Evolutionary conservation across 2,329 filamentous ascomycete species (phyloP).

Genomic region (Neopestalotiopsis sp.): DNA sequence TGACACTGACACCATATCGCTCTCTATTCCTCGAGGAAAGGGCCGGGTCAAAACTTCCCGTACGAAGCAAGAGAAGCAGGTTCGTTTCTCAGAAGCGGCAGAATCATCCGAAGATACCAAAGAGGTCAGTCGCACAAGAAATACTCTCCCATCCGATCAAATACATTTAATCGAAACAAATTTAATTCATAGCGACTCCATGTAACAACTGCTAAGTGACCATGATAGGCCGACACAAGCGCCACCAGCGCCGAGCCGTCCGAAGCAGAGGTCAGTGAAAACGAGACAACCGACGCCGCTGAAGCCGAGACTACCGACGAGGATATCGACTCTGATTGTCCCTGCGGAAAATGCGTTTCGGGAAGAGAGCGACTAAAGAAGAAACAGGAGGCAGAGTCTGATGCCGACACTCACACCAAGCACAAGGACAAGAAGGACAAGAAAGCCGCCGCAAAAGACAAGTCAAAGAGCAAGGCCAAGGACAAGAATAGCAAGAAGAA

Average conservation of each 20-base stretch:
- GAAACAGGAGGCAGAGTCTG: slow-evolving; percentile 18
- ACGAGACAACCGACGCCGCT: slow-evolving; percentile 24
- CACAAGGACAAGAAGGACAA: slow-evolving; percentile 29
- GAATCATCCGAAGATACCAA: slow-evolving; percentile 29
- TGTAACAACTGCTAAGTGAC: slow-evolving; percentile 18
- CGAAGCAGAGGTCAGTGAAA: slow-evolving; percentile 24
- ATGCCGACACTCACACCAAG: slow-evolving; percentile 17
- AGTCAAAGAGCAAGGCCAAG: slow-evolving; percentile 26
- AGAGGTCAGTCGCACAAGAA: slow-evolving; percentile 11
- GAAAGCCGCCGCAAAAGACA: slow-evolving; percentile 13
- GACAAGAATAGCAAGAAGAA: slow-evolving; percentile 19
- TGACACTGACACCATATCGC: slow-evolving; percentile 52
- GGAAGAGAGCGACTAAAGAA: slow-evolving; percentile 33
- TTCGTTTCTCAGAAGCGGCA: slow-evolving; percentile 27
- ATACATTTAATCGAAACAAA: neutral
- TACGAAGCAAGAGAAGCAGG: slow-evolving; percentile 21
- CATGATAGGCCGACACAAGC: slow-evolving; percentile 41
- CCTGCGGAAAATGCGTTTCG: slow-evolving; percentile 38
- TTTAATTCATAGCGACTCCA: neutral
- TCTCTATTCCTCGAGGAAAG: slow-evolving; percentile 52
- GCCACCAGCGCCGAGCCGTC: slow-evolving; percentile 24
- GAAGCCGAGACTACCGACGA: slow-evolving; percentile 27
- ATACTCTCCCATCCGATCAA: neutral
- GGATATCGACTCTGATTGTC: slow-evolving; percentile 43
- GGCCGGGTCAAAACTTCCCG: slow-evolving; percentile 27